A percentile compares a stretch with the other conserved stretches of the same genome.
These are phyloP conservation scores for Aspergillus affinis DNA, from an alignment of 495 filamentous ascomycete species.

Conservation along the genomic window DNA sequence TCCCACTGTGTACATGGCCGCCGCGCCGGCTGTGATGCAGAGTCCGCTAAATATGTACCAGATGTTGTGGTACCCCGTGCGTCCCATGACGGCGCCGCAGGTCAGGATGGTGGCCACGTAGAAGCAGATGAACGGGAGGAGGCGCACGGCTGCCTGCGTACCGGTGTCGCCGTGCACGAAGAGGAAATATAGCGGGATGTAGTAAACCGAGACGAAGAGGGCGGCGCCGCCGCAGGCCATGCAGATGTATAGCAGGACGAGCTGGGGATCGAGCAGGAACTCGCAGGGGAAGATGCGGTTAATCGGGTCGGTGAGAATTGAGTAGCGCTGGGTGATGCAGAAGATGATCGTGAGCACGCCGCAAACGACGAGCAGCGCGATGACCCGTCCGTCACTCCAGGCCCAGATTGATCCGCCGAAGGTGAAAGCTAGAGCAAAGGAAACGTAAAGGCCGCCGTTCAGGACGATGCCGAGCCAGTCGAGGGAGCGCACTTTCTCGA, in stretches of 20 bases:
- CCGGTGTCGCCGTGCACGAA: conserved; percentile 40
- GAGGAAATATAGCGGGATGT: conserved; percentile 48
- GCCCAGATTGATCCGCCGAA: not conserved
- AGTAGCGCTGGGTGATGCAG: not conserved
- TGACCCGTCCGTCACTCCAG: not conserved
- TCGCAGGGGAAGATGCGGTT: not conserved
- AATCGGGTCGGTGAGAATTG: not conserved
- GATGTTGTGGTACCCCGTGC: not conserved
- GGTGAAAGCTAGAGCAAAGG: not conserved
- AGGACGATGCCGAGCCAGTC: not conserved
- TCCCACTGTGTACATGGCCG: not conserved
- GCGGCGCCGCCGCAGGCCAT: conserved; percentile 2
- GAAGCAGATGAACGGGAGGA: conserved; percentile 32
- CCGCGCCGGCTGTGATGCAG: not conserved
- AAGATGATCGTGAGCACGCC: not conserved
- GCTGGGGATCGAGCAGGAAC: not conserved
- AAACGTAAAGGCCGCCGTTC: not conserved
- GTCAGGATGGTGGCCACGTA: conserved; percentile 11
- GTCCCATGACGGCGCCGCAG: conserved; percentile 1
- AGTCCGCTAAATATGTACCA: not conserved
- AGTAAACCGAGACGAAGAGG: conserved; percentile 13
- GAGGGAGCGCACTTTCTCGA: not conserved
- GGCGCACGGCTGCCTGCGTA: conserved; percentile 37
- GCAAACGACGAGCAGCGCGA: not conserved
- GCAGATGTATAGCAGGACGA: not conserved